A percentile compares a stretch with the other conserved stretches of the same genome.
These are phyloP conservation scores for Aspergillus bridgeri DNA, from an alignment of 495 filamentous ascomycete species.

Conservation along the genomic window DNA sequence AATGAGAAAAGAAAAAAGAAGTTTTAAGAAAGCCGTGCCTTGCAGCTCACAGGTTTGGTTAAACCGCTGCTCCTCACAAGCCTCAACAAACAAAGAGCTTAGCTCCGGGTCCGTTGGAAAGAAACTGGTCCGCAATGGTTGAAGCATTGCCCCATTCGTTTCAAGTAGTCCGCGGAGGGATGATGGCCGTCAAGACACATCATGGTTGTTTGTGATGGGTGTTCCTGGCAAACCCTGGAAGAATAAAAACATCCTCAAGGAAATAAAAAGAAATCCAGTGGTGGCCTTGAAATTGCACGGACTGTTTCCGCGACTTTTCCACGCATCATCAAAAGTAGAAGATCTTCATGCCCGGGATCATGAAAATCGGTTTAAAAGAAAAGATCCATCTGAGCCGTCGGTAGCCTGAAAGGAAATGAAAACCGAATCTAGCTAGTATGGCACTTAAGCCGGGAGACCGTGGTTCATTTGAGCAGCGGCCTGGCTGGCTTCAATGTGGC, in stretches of 20 bases:
- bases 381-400: constrained; percentile 7
- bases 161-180: background rate
- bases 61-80: background rate
- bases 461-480: constrained; percentile 35
- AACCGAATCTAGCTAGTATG: background rate
- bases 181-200: constrained; percentile 1
- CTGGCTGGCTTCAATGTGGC: constrained; percentile 45
- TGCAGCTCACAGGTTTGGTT: background rate
- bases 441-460: constrained; percentile 36
- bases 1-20: background rate
- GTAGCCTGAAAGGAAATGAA: background rate
- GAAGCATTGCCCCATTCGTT: background rate
- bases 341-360: background rate
- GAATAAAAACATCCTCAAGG: background rate
- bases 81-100: background rate
- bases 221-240: constrained; percentile 4
- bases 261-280: constrained; percentile 5
- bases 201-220: constrained; percentile 1
- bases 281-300: constrained; percentile 1
- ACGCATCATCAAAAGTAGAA: constrained; percentile 1
- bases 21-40: constrained; percentile 1
- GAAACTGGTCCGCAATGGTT: background rate
- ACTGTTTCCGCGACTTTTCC: constrained; percentile 2
- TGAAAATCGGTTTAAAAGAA: constrained; percentile 3
- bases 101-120: background rate